Evolutionary conservation across 345 rosid species (phyloP), one percentile per base, ranked within the genome.

Genomic region (Corchorus olitorius): DNA sequence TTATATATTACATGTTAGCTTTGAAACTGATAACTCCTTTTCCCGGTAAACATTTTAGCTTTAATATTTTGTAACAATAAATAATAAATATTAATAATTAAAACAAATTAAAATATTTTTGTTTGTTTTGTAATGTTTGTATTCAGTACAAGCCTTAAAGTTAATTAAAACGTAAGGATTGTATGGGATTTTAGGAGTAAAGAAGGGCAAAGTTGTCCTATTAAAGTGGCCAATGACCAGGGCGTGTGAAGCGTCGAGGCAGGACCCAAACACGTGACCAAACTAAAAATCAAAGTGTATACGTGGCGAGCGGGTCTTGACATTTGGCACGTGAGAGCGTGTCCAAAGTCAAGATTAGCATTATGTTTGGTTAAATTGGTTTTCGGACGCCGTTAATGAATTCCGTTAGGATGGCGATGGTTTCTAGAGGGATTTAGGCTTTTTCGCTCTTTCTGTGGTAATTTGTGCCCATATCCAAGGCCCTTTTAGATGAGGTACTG

Each of bases 201-300:
- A n/a, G 22, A 49, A 45, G 82, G 85, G 84, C 73, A 77, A 50
- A 68, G n/a, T 69, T 39, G 86, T 80, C 87, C 66, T 48, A 33
- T 17, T 1, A 3, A 0, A 34, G 33, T 58, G 68, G 70, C 75
- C 81, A 70, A 70, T 52, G 71, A 62, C 74, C 67, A 10, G 70
- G 80, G 60, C 80, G 79, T 65, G 74, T 81, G 70, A 77, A 80
- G 83, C 80, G 83, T 79, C 82, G 37, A 75, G 48, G 76, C 19
- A 70, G 56, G 81, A 45, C 72, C 55, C 16, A 68, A 80, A 76
- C 85, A 84, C 79, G 84, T 78, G 83, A 84, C 61, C 74, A 16
- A 74, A 74, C 78, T 17, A 65, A 62, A 61, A 64, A 63, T 50
- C 37, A 53, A 68, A 52, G 16, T 6, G 52, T 64, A 59, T 62